These are phyloP conservation scores for Calocera cornea DNA, from an alignment of 768 basidiomycete genomes.

Conservation along the genomic window DNA sequence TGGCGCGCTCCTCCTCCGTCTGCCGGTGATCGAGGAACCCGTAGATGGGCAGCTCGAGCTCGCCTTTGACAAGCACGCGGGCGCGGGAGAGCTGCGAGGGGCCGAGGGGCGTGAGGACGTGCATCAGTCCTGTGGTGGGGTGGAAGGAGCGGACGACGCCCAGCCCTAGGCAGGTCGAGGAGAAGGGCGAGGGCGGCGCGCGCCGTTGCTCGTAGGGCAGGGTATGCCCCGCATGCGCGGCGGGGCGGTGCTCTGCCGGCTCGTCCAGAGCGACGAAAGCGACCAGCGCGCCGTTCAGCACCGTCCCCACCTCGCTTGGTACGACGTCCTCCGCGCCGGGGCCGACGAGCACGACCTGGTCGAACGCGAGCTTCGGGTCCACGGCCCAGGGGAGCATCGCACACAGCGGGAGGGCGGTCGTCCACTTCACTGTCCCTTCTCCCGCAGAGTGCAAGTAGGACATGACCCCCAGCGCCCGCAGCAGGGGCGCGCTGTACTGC, in stretches of 20 bases:
- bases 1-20: slow-evolving; percentile 25
- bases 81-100: slow-evolving; percentile 30
- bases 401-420: slow-evolving; percentile 52
- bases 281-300: slow-evolving; percentile 70
- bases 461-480: slow-evolving; percentile 53
- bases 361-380: slow-evolving; percentile 40
- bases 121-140: slow-evolving; percentile 29
- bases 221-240: background rate
- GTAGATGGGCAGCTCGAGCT: slow-evolving; percentile 76
- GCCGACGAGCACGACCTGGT: slow-evolving; percentile 53
- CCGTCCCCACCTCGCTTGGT: slow-evolving; percentile 48
- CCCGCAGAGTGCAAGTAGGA: slow-evolving; percentile 59
- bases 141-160: slow-evolving; percentile 50
- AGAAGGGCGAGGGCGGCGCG: slow-evolving; percentile 40
- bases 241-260: slow-evolving; percentile 15
- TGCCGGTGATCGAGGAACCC: slow-evolving; percentile 64
- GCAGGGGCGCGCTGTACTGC: slow-evolving; percentile 48
- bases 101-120: slow-evolving; percentile 70
- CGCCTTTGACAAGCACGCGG: slow-evolving; percentile 60
- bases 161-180: slow-evolving; percentile 58
- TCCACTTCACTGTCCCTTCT: slow-evolving; percentile 39
- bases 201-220: slow-evolving; percentile 49
- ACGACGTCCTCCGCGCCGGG: slow-evolving; percentile 70
- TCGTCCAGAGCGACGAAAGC: slow-evolving; percentile 49
- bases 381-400: slow-evolving; percentile 62